Evolutionary conservation across 2,329 filamentous ascomycete species (phyloP).

Genomic region (Tolypocladium pustulatum): DNA sequence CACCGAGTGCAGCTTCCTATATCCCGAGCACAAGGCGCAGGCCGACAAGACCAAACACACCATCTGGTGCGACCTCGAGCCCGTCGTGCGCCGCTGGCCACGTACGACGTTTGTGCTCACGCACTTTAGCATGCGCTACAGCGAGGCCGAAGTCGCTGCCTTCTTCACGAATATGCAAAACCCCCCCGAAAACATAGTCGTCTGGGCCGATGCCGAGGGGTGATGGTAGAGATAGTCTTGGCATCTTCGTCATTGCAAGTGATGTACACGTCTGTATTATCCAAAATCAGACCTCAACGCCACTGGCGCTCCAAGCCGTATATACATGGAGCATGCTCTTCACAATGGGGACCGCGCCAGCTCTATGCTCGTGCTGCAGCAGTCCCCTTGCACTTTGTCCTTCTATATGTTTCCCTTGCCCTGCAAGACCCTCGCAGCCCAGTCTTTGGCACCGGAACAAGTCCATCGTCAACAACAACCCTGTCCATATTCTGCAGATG

Average conservation of each 20-base stretch:
- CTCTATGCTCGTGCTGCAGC: neutral
- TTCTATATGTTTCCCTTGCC: neutral
- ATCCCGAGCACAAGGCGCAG: conserved; percentile 30
- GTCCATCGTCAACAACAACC: neutral
- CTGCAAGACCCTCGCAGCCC: neutral
- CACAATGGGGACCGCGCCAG: neutral
- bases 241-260: neutral
- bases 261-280: neutral
- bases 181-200: conserved; percentile 30
- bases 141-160: conserved; percentile 11
- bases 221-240: neutral
- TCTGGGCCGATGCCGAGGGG: conserved; percentile 33
- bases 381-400: neutral
- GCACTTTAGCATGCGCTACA: too few species aligned
- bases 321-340: neutral
- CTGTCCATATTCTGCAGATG: neutral
- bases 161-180: conserved; percentile 29
- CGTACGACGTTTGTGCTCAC: too few species aligned
- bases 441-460: neutral
- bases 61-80: conserved; percentile 26
- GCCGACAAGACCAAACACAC: conserved; percentile 37
- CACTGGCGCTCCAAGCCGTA: neutral
- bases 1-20: conserved; percentile 38
- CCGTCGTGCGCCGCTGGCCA: too few species aligned
- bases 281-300: neutral